Conservation (phyloP, 805 yeast genomes). For the Starmerella vitae region DNA sequence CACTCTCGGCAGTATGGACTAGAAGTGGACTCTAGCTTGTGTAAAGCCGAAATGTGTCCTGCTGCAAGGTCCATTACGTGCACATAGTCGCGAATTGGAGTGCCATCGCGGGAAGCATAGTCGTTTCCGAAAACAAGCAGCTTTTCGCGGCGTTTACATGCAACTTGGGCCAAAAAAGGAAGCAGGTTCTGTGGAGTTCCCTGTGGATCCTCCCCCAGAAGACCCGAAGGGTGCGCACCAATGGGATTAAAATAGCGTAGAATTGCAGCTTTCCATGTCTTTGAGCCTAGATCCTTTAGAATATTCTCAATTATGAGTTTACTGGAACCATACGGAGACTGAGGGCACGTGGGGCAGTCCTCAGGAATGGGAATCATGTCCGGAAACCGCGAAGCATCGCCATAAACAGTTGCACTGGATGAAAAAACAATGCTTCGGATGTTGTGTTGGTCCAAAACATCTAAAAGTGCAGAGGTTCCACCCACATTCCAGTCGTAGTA, state of each 20-base stretch:
- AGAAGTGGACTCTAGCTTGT: conserved; percentile 33
- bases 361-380: conserved; percentile 55
- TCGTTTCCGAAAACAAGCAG: conserved; percentile 60
- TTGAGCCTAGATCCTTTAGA: conserved; percentile 38
- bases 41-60: conserved; percentile 63
- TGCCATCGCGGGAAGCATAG: conserved; percentile 59
- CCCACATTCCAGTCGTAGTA: conserved; percentile 57
- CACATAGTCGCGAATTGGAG: conserved; percentile 69
- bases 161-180: conserved; percentile 67
- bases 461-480: conserved; percentile 49
- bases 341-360: conserved; percentile 58
- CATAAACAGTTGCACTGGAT: conserved; percentile 74
- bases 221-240: conserved; percentile 75
- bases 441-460: conserved; percentile 35
- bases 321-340: conserved; percentile 67
- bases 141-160: conserved; percentile 54
- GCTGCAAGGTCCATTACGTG: conserved; percentile 68
- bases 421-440: conserved; percentile 53
- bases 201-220: conserved; percentile 67
- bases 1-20: conserved; percentile 57
- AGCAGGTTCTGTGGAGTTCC: conserved; percentile 66
- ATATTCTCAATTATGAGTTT: conserved; percentile 53
- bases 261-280: conserved; percentile 37
- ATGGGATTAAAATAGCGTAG: conserved; percentile 72
- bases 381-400: conserved; percentile 60